Conservation (phyloP, 371 early-diverging fungal species). For the Mortierella sp. region DNA sequence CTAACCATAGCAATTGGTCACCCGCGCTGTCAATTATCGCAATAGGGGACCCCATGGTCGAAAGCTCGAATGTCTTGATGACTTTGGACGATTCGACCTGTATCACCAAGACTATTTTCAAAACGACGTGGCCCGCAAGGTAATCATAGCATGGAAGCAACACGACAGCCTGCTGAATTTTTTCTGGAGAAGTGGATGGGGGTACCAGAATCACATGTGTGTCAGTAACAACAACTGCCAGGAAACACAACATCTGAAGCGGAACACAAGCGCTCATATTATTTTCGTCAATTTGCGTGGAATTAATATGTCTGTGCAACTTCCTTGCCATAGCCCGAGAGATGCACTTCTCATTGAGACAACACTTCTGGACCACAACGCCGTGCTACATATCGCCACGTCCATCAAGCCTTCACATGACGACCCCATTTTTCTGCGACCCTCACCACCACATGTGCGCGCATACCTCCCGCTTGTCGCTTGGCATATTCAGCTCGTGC, state of each 20-base stretch:
- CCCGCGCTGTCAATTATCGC: not conserved
- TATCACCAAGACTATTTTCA: slow-evolving; percentile 58
- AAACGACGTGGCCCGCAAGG: slow-evolving; percentile 58
- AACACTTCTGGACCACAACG: slow-evolving; percentile 57
- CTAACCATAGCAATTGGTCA: slow-evolving; percentile 7
- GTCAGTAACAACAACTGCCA: not conserved
- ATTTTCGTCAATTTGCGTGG: not conserved
- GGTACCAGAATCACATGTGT: slow-evolving; percentile 6
- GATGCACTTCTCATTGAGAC: slow-evolving; percentile 58
- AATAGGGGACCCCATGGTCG: slow-evolving; percentile 59
- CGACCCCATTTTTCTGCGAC: slow-evolving; percentile 58
- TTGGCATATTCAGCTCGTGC: slow-evolving; percentile 56
- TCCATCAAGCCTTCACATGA: slow-evolving; percentile 58
- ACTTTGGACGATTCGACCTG: slow-evolving; percentile 58
- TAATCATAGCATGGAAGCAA: slow-evolving; percentile 5
- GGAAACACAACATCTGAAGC: not conserved
- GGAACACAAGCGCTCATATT: slow-evolving; percentile 5
- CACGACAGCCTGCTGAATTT: not conserved
- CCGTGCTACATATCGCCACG: slow-evolving; percentile 59
- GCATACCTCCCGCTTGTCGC: slow-evolving; percentile 57
- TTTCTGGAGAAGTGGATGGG: not conserved
- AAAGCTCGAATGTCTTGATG: slow-evolving; percentile 56
- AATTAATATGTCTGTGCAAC: not conserved
- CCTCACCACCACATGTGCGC: slow-evolving; percentile 57
- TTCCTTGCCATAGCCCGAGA: slow-evolving; percentile 38